Evolutionary conservation across 202 grass and related monocot species (phyloP), one percentile per base, ranked within the genome.

Genomic region (Setaria viridis): DNA sequence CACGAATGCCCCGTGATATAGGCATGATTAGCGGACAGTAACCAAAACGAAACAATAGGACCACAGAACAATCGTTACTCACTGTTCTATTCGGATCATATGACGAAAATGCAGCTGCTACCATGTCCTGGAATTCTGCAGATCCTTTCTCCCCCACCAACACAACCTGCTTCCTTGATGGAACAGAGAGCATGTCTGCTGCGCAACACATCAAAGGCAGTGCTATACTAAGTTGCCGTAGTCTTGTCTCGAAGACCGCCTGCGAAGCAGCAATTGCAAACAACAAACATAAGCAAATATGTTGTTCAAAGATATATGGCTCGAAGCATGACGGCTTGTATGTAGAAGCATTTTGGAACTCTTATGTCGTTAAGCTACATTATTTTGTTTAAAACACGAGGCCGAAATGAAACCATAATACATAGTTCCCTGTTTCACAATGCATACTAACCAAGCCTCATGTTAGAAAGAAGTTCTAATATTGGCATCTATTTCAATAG

Each of bases 81-180:
- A 98, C 95, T 3, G 90, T 95, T 94, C 88, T 95, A 72, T 95
- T 95, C 41, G 93, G 91, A 81, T 98, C 93, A 1, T 95, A 98
- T 77, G 90, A 88, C 3, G 90, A 86, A 89, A 94, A 94, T 13
- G 72, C 49, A 47, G 91, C 83, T 34, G 56, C 68, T 63, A 88
- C 81, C 93, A 95, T 92, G 76, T 92, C 84, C 71, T 69, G 77
- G 62, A 91, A 94, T 57, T 94, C 82, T 9, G 88, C 16, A 62
- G 88, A 93, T 74, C 60, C 81, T 82, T 95, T 95, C 14, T 90
- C 73, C 25, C 96, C 96, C 49, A 94, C 88, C 51, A 99, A 73
- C 20, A 95, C 90, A 20, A 99, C 90, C 62, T 95, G 93, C 72
- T 95, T 99, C 90, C 93, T 94, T 0, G 90, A 99, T 0, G 90